Evolutionary conservation across 306 rosid genomes (phyloP).

Genomic region (Medicago arabica): DNA sequence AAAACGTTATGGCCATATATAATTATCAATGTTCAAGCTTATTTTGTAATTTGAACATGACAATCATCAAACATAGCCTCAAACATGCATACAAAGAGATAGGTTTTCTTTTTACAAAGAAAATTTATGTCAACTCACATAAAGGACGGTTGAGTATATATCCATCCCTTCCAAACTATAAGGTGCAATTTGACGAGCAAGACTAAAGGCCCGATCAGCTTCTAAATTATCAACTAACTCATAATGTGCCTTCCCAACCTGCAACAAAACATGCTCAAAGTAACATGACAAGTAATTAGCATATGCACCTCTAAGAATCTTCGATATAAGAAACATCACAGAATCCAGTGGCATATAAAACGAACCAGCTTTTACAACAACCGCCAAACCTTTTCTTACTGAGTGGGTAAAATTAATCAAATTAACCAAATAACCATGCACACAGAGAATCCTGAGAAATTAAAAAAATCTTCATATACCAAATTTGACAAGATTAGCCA

Average conservation of each 20-base stretch:
- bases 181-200: conserved; percentile 80
- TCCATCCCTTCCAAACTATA: conserved; percentile 98
- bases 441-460: background rate
- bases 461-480: background rate
- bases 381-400: background rate
- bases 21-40: background rate
- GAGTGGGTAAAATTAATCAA: background rate
- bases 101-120: conserved; percentile 28
- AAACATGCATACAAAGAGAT: conserved; percentile 7
- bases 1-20: conserved; percentile 15
- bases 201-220: conserved; percentile 87
- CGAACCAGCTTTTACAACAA: conserved; percentile 7
- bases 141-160: conserved; percentile 92
- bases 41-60: conserved; percentile 16
- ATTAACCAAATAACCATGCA: background rate
- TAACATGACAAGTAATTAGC: conserved; percentile 25
- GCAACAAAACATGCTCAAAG: conserved; percentile 45
- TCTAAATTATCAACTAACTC: conserved; percentile 90
- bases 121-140: conserved; percentile 65
- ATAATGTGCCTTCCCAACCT: conserved; percentile 92
- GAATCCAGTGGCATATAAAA: conserved; percentile 22
- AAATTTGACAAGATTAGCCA: background rate
- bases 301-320: conserved; percentile 15
- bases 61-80: conserved; percentile 33
- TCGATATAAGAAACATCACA: background rate